Evolutionary conservation across 164 flowering plant genomes (phyloP), one percentile per base, ranked within the genome.

Genomic region (Brasenia schreberi): DNA sequence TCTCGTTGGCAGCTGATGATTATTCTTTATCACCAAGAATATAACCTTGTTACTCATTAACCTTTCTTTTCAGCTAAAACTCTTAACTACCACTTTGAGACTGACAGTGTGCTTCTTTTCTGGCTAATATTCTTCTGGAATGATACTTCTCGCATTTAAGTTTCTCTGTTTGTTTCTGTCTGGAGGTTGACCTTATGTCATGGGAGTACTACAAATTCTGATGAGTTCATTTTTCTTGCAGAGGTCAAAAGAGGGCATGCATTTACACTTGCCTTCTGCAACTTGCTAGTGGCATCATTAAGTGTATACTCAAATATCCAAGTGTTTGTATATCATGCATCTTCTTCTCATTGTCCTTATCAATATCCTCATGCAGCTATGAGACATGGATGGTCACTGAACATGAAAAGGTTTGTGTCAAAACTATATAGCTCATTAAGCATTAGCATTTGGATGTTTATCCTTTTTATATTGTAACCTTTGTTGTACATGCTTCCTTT

Each of bases 381-480:
- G 99, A 94, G 81, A 77, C 92, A 45, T 89, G 96, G 94, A 76
- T 84, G 80, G 96, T 84, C 5, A 73, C 79, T 71, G 96, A 92
- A 67, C 92, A 88, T 72, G 96, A 92, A 58, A 85, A 89, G 99
- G 99, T 94, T 61, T 62, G 89, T 73, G 43, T 18, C 33, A 9
- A 43, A 33, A 33, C 39, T 33, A 33, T 33, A 33, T 33, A 33
- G 39, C 39, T 1, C 39, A 33, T 33, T 33, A 33, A 33, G 39
- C 39, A 33, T 33, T 33, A 33, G 39, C 39, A 33, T 33, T 33
- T 33, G 39, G 39, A 33, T 33, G 39, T 3, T 33, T 33, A 33
- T 33, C 4, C 16, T 49, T 49, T 2, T 49, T 49, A 49, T 49
- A 49, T 49, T 49, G 56, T 49, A 49, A 49, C 74, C 65, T 45